Percentiles rank a stretch among this genome's conserved stretches.
Evolutionary conservation across 176 grass and related monocot species (phyloP).

Genomic region (Bonia amplexicaulis): DNA sequence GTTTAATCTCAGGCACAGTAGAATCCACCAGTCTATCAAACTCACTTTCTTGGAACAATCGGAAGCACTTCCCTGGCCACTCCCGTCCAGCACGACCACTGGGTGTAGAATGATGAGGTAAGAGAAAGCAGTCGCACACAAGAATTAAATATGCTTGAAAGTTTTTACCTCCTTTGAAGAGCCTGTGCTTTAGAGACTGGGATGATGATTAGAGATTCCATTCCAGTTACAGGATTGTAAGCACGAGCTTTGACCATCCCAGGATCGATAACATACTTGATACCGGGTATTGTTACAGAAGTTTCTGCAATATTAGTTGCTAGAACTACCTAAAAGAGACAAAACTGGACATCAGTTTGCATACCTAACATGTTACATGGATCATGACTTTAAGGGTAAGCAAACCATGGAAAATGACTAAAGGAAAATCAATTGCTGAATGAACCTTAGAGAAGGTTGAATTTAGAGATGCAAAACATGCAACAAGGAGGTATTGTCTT

Average conservation of each 20-base stretch:
- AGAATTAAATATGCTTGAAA: neutral
- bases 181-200: constrained; percentile 89
- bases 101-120: constrained; percentile 13
- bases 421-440: neutral
- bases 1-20: constrained; percentile 89
- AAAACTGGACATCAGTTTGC: constrained; percentile 17
- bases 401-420: neutral
- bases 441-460: constrained; percentile 2
- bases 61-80: constrained; percentile 78
- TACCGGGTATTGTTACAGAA: constrained; percentile 94
- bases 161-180: constrained; percentile 79
- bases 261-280: constrained; percentile 96
- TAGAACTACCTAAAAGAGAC: constrained; percentile 63
- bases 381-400: neutral
- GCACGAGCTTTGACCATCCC: constrained; percentile 94
- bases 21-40: constrained; percentile 77
- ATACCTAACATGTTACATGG: neutral
- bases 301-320: constrained; percentile 99
- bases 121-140: neutral
- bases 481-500: neutral
- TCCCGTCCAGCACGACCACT: constrained; percentile 89
- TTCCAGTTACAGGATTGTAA: constrained; percentile 93
- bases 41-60: constrained; percentile 82
- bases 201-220: constrained; percentile 88
- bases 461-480: constrained; percentile 1